These are phyloP conservation scores for Botrytis tulipae DNA, from an alignment of 2,329 filamentous ascomycete species.

Conservation along the genomic window DNA sequence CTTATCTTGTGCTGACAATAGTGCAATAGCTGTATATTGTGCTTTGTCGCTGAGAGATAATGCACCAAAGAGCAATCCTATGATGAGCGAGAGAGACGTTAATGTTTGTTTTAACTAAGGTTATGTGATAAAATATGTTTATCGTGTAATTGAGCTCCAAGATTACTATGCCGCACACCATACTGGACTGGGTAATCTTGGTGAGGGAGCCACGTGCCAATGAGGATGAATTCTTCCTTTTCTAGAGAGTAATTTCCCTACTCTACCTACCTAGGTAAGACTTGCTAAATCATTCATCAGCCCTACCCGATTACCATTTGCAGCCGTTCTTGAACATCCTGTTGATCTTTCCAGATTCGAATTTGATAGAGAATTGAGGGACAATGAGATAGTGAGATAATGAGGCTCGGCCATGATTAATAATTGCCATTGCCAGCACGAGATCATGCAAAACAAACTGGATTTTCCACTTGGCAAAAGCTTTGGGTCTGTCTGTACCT, in stretches of 20 bases:
- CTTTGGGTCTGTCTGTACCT: not conserved
- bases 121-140: not conserved
- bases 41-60: not conserved
- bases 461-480: not conserved
- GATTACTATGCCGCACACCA: not conserved
- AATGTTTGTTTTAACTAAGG: not conserved
- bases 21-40: not conserved
- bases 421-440: not conserved
- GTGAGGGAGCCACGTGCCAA: not conserved
- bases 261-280: not conserved
- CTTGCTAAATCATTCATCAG: not conserved
- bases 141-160: not conserved
- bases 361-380: not conserved
- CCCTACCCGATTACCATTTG: not conserved
- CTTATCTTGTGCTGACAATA: not conserved
- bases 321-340: not conserved
- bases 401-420: not conserved
- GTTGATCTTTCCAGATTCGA: conserved; percentile 4
- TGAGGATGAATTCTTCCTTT: not conserved
- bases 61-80: not conserved
- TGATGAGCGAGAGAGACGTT: not conserved
- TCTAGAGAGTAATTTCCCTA: not conserved
- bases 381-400: too few species aligned
- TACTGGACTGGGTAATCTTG: not conserved
- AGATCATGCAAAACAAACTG: not conserved